Base-by-base conservation (phyloP, 2,329 filamentous ascomycete species). In the Fusarium stilboides region DNA sequence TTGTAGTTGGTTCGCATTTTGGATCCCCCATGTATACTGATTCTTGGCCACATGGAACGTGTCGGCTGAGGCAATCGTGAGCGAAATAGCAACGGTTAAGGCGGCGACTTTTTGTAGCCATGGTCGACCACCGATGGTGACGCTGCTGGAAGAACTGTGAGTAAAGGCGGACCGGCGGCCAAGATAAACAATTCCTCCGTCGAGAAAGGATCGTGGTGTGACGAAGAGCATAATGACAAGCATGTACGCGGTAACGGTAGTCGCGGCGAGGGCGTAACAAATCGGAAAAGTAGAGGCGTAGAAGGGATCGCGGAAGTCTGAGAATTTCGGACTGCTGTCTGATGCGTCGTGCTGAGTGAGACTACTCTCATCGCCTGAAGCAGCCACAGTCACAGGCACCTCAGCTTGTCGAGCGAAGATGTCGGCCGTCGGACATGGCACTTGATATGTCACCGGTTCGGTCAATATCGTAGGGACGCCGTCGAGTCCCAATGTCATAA, bases 171-270 rank as follows among this genome's bases (percentile, higher is more conserved):
- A 93, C 76, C 92, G 89, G 26, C 92, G 87, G 43, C 93, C 92
- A 49, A 97, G 84, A 61, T 96, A 91, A 44, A 95, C 93, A 47
- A 92, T 89, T 22, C 94, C 93, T 55, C 94, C 94, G 61, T 97
- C 90, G 67, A 97, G 90, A 78, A 96, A 97, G 5, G 96, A 97
- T 52, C 95, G 90, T n/a, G 95, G 95, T 1, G 94, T 97, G 74
- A 98, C 94, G 76, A 97, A 89, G 37, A 98, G 89, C 87, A 98
- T 97, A 68, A 97, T 93, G 72, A 98, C 91, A 46, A 98, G 88
- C 77, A 97, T 92, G 81, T 97, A 98, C 49, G 94, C 92, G 50
- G 97, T 91, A 57, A 97, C 92, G 1, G 94, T 98, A 19, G 94
- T 94, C 17, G 94, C 93, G 57, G 94, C 94, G 55, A 98, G 92